Conservation (phyloP, 495 filamentous ascomycete species). For the Pyronema domesticum region DNA sequence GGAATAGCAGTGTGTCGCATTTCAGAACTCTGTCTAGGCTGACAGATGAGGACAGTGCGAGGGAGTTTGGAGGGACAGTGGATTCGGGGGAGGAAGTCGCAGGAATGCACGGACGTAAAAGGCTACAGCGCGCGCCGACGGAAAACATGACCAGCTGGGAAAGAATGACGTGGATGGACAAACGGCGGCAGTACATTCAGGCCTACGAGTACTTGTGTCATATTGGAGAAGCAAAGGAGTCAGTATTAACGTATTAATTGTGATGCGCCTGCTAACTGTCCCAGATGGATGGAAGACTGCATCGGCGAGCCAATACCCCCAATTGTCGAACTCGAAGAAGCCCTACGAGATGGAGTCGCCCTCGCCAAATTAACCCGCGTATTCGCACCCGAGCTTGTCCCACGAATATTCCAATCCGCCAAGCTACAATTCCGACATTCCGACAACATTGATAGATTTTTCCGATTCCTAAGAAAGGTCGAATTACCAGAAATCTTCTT, state of each 20-base stretch:
- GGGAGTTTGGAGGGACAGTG: slow-evolving; percentile 51
- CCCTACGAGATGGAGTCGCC: slow-evolving; percentile 79
- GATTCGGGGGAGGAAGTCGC: slow-evolving; percentile 63
- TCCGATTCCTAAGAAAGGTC: slow-evolving; percentile 80
- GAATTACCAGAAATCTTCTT: slow-evolving; percentile 92
- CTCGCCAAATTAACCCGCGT: slow-evolving; percentile 92
- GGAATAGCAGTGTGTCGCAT: slow-evolving; percentile 37
- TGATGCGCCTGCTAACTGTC: slow-evolving; percentile 1
- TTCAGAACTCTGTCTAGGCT: slow-evolving; percentile 76
- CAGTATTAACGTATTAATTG: background rate
- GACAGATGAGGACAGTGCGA: slow-evolving; percentile 51
- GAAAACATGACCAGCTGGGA: slow-evolving; percentile 47
- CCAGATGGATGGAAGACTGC: slow-evolving; percentile 79
- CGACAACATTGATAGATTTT: slow-evolving; percentile 90
- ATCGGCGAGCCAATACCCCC: slow-evolving; percentile 78
- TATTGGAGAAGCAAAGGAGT: slow-evolving; percentile 93
- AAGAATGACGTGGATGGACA: slow-evolving; percentile 94
- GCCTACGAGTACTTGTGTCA: slow-evolving; percentile 99
- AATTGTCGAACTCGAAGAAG: slow-evolving; percentile 92
- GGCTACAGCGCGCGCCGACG: slow-evolving; percentile 58
- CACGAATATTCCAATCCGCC: slow-evolving; percentile 67
- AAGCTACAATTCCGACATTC: slow-evolving; percentile 89
- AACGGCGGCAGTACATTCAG: slow-evolving; percentile 85
- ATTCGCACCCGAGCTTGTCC: slow-evolving; percentile 52
- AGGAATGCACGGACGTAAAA: slow-evolving; percentile 66